Evolutionary conservation across 164 flowering plant species (phyloP).

Genomic region (Stephania cephalantha): DNA sequence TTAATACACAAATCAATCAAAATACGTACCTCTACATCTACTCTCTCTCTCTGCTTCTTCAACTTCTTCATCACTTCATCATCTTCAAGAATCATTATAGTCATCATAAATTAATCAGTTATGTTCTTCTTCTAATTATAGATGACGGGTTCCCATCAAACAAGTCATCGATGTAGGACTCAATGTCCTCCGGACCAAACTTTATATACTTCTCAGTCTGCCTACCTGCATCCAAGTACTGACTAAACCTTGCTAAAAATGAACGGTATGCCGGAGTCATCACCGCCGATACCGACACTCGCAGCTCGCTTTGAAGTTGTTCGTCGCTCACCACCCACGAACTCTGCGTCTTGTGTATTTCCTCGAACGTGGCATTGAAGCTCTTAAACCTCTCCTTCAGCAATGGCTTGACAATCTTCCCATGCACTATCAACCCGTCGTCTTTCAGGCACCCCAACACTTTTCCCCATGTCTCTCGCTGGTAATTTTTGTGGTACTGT

Average conservation of each 20-base stretch:
- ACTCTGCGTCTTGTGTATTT: constrained; percentile 74
- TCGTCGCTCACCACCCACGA: constrained; percentile 85
- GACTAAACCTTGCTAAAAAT: constrained; percentile 69
- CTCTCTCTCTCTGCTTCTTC: too few relatives aligned
- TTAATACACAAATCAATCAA: too few relatives aligned
- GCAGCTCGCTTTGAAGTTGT: constrained; percentile 80
- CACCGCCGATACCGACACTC: constrained; percentile 69
- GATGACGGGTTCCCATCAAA: constrained; percentile 69
- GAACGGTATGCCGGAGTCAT: constrained; percentile 87
- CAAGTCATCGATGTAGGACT: constrained; percentile 58
- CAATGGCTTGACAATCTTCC: constrained; percentile 49
- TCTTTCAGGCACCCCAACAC: constrained; percentile 47
- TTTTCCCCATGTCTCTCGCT: constrained; percentile 74
- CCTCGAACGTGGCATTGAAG: constrained; percentile 67
- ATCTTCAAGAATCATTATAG: too few relatives aligned
- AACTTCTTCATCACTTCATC: too few relatives aligned
- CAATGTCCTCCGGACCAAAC: constrained; percentile 85
- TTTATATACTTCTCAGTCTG: constrained; percentile 73
- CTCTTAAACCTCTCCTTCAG: constrained; percentile 78
- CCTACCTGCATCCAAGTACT: constrained; percentile 51
- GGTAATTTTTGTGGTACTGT: constrained; percentile 69
- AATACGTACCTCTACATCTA: too few relatives aligned
- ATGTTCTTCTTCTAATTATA: constrained; percentile 45
- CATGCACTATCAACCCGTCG: constrained; percentile 53
- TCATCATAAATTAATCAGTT: neutral